Percentiles rank a stretch among this genome's conserved stretches.
Conservation (phyloP, 2,329 filamentous ascomycete species). For the Paraconiothyrium sp. region DNA sequence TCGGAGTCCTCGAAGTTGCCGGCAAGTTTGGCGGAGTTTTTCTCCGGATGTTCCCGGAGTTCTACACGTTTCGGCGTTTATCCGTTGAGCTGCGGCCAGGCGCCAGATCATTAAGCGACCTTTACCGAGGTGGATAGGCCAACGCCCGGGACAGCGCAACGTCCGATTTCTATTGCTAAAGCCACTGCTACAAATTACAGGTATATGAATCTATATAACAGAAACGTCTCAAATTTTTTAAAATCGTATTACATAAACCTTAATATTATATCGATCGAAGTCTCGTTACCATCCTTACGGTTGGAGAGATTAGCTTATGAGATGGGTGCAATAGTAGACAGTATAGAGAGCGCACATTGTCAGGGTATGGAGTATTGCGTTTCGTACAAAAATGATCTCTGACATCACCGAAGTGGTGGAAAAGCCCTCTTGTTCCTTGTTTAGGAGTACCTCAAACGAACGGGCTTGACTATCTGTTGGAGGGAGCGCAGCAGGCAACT, state of each 20-base stretch:
- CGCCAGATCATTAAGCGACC: conserved; percentile 3
- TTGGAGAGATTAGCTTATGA: too few species aligned
- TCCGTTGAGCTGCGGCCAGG: conserved; percentile 2
- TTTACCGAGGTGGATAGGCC: conserved; percentile 2
- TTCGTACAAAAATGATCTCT: too few species aligned
- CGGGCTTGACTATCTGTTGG: conserved; percentile 11
- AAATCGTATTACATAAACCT: neutral
- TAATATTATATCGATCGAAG: too few species aligned
- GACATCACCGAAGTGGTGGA: too few species aligned
- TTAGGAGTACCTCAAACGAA: conserved; percentile 17
- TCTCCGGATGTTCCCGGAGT: conserved; percentile 8
- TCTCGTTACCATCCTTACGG: too few species aligned
- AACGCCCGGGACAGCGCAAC: neutral
- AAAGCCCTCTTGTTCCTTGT: conserved; percentile 1
- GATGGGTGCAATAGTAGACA: too few species aligned
- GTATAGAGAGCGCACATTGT: too few species aligned
- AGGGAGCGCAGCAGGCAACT: too few species aligned
- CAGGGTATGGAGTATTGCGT: too few species aligned
- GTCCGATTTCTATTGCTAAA: neutral
- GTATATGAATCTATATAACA: neutral
- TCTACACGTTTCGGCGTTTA: conserved; percentile 10
- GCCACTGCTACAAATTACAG: neutral
- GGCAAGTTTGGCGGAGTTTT: conserved; percentile 16
- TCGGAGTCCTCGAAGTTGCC: conserved; percentile 16
- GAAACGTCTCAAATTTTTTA: neutral